These are phyloP conservation scores for Candida boidinii DNA, from an alignment of 805 yeast species.

Conservation along the genomic window DNA sequence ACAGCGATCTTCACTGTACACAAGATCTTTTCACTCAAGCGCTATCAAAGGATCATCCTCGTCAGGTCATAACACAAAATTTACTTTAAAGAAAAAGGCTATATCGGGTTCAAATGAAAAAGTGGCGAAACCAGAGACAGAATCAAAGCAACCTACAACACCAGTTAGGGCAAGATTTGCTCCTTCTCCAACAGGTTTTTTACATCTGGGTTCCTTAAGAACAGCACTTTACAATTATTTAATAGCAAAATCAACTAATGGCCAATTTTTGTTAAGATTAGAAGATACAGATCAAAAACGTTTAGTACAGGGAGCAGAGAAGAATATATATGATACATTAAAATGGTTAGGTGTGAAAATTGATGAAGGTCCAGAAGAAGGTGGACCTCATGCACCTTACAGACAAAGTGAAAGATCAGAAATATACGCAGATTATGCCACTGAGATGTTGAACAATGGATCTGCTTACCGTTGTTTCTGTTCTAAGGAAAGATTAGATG, in stretches of 20 bases:
- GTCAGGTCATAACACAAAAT: no score
- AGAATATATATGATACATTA: conserved; percentile 65
- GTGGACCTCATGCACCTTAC: conserved; percentile 80
- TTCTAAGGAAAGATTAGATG: conserved; percentile 64
- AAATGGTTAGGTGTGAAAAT: conserved; percentile 66
- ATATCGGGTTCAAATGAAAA: background rate
- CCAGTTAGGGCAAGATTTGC: conserved; percentile 91
- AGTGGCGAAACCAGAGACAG: background rate
- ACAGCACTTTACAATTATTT: conserved; percentile 89
- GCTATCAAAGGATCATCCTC: no score
- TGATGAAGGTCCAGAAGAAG: conserved; percentile 79
- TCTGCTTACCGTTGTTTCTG: conserved; percentile 85
- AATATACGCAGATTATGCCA: conserved; percentile 56
- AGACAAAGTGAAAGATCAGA: conserved; percentile 73
- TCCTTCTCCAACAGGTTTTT: conserved; percentile 93
- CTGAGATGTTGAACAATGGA: conserved; percentile 50
- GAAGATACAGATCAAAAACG: conserved; percentile 92
- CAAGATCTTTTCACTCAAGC: no score
- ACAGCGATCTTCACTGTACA: no score
- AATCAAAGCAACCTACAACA: conserved; percentile 21
- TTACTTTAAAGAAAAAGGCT: background rate
- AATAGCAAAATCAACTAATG: conserved; percentile 70
- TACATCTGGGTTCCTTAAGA: conserved; percentile 90
- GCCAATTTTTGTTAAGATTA: conserved; percentile 70
- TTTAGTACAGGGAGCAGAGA: conserved; percentile 73